Base-by-base conservation (phyloP, 2,329 filamentous ascomycete genomes). In the Fusarium liriodendri region DNA sequence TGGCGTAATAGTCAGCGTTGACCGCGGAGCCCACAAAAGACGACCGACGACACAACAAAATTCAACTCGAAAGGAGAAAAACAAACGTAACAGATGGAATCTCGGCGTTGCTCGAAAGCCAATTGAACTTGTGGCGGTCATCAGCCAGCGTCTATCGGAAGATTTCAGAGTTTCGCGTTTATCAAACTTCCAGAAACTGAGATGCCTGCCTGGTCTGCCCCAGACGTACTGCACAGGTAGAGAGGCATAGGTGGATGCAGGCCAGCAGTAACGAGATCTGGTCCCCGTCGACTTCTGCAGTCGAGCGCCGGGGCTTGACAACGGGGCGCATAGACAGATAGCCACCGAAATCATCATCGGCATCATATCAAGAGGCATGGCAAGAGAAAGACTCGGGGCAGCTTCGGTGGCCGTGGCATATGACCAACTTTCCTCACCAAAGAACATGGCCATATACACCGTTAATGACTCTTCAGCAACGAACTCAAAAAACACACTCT, bases 1-100 rank as follows among this genome's bases (percentile, higher is more conserved):
- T 60, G 72, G 72, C 72, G 64, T 35, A 57, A 57, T 72, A 66
- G 64, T 66, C 47, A 52, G 47, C 25, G 25, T 52, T 50, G 45
- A 50, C 45, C 22, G 45, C 22, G 14, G 45, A 52, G 27, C 47
- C 47, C 47, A 52, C 47, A 52, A 52, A 52, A 52, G 25, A 52
- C 55, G 71, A 69, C 59, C 35, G 42, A 47, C 42, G 42, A 47
- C 42, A 62, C 35, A 42, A 29, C 73, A 27, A 66, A 61, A 67
- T 16, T 47, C 47, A 42, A 59, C 60, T 47, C 32, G 55, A 22
- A 20, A 20, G 11, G 60, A 20, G 33, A 22, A 63, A 33, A 63
- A 29, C 22, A 54, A 55, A 63, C 33, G 13, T 37, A 45, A 38
- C n/a, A 64, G 27, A 47, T 37, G 62, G n/a, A 32, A 52, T 52